These are phyloP conservation scores for Bipolaris bicolor DNA, from an alignment of 2,329 filamentous ascomycete species.

Conservation along the genomic window DNA sequence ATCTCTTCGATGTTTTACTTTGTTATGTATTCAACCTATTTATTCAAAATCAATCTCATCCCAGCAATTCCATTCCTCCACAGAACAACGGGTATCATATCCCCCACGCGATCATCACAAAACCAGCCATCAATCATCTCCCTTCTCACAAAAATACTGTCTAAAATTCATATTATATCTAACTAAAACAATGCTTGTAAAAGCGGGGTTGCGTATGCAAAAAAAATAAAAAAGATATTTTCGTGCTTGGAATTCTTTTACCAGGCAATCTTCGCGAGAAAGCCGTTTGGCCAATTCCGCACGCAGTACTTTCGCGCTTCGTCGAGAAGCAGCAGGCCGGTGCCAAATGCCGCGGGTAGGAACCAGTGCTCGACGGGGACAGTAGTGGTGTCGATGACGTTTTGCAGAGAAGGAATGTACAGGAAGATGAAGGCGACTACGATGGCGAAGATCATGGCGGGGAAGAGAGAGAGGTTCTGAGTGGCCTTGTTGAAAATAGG, in stretches of 20 bases:
- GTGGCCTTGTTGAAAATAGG: constrained; percentile 68
- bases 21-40: too few relatives aligned
- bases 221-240: too few relatives aligned
- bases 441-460: constrained; percentile 72
- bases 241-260: constrained; percentile 41
- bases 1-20: too few relatives aligned
- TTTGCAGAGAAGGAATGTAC: constrained; percentile 71
- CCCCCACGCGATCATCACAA: too few relatives aligned
- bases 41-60: too few relatives aligned
- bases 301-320: constrained; percentile 70
- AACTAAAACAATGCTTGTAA: too few relatives aligned
- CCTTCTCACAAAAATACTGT: too few relatives aligned
- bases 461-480: constrained; percentile 71
- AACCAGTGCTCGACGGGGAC: constrained; percentile 80
- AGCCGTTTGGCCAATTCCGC: constrained; percentile 63
- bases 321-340: constrained; percentile 68
- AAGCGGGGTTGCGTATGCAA: too few relatives aligned
- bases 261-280: constrained; percentile 69
- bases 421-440: constrained; percentile 69
- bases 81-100: not conserved
- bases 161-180: too few relatives aligned
- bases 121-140: too few relatives aligned
- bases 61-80: too few relatives aligned
- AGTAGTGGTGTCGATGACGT: constrained; percentile 63
- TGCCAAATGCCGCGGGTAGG: constrained; percentile 73